Evolutionary conservation across 768 basidiomycete genomes (phyloP).

Genomic region (Leccinellum albellum): DNA sequence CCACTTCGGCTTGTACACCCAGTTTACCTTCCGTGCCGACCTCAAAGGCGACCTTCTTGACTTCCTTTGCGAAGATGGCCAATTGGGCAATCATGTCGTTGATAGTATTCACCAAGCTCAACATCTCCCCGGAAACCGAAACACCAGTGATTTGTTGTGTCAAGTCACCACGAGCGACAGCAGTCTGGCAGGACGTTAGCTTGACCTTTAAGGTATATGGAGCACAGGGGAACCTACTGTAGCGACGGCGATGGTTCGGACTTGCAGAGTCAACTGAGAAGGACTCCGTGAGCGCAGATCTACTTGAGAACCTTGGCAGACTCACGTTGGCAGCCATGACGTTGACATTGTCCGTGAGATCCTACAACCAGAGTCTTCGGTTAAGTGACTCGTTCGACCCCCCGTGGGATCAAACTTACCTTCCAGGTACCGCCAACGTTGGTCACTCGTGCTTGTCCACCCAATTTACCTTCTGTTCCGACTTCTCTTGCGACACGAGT

Average conservation of each 20-base stretch:
- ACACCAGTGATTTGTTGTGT: conserved; percentile 92
- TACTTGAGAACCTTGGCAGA: conserved; percentile 6
- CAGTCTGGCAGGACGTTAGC: conserved; percentile 48
- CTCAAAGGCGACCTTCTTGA: conserved; percentile 95
- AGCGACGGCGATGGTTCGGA: conserved; percentile 88
- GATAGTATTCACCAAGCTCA: conserved; percentile 96
- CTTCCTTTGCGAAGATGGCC: conserved; percentile 69
- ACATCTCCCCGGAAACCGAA: conserved; percentile 91
- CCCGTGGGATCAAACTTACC: conserved; percentile 24
- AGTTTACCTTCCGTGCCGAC: conserved; percentile 99
- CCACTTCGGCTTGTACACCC: conserved; percentile 95
- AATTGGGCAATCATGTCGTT: conserved; percentile 79
- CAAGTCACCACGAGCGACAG: conserved; percentile 91
- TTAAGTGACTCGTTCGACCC: neutral
- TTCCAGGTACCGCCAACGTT: conserved; percentile 98
- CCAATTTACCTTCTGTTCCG: conserved; percentile 92
- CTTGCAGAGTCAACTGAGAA: conserved; percentile 81
- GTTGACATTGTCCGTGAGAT: conserved; percentile 93
- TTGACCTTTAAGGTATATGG: neutral
- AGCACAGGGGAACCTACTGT: conserved; percentile 51
- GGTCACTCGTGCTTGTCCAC: conserved; percentile 90
- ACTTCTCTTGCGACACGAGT: conserved; percentile 92
- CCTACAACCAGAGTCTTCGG: conserved; percentile 36
- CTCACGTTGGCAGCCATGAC: conserved; percentile 90
- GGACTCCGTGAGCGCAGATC: conserved; percentile 2